A percentile compares a stretch with the other conserved stretches of the same genome.
Conservation (phyloP, 306 rosid genomes). For the Malus fusca region DNA sequence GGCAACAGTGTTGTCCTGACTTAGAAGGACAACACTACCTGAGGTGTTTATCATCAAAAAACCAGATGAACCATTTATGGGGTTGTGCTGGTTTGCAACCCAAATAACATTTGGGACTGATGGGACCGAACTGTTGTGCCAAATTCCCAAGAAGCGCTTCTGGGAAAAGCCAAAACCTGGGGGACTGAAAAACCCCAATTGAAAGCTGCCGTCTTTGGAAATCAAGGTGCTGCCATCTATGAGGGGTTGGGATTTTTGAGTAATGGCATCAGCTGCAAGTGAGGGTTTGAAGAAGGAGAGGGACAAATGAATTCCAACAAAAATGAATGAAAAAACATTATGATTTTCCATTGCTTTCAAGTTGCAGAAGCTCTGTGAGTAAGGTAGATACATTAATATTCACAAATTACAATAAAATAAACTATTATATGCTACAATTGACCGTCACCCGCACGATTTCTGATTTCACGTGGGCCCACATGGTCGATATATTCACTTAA, state of each 20-base stretch:
- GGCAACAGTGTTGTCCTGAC: not conserved
- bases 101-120: not conserved
- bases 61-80: not conserved
- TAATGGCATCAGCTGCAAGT: slow-evolving; percentile 6
- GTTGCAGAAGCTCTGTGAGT: no score
- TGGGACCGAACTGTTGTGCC: not conserved
- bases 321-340: not conserved
- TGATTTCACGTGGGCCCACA: not conserved
- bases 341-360: not conserved
- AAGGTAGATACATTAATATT: no score
- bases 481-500: not conserved
- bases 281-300: slow-evolving; percentile 1
- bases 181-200: slow-evolving; percentile 43
- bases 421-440: not conserved
- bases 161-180: not conserved
- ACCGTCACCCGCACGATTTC: not conserved
- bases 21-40: not conserved
- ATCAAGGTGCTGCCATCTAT: slow-evolving; percentile 10
- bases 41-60: not conserved
- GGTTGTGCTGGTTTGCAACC: not conserved
- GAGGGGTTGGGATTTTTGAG: slow-evolving; percentile 7
- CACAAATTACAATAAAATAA: no score
- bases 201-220: slow-evolving; percentile 27
- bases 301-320: not conserved
- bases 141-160: not conserved